Percentiles rank a stretch among this genome's conserved stretches.
Evolutionary conservation across 768 basidiomycete genomes (phyloP).

Genomic region (Phallus indusiatus): DNA sequence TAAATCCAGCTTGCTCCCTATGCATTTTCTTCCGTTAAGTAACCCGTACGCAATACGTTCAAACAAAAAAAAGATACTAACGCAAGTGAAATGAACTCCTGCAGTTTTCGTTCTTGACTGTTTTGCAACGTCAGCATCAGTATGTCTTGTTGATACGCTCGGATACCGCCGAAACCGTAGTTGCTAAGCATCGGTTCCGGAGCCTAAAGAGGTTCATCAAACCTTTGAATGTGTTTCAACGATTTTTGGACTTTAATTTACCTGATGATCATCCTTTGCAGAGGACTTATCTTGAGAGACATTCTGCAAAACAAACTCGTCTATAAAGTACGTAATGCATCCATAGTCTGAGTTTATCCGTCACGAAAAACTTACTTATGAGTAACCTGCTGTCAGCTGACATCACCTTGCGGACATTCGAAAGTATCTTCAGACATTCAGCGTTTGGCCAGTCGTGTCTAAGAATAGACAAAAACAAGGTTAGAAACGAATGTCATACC

Average conservation of each 20-base stretch:
- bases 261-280: neutral
- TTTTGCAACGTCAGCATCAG: slow-evolving; percentile 36
- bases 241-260: too few relatives aligned
- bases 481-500: slow-evolving; percentile 18
- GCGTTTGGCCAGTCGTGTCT: slow-evolving; percentile 37
- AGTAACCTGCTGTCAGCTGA: slow-evolving; percentile 25
- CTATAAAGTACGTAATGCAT: slow-evolving; percentile 13
- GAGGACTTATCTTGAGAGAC: slow-evolving; percentile 10
- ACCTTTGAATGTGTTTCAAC: too few relatives aligned
- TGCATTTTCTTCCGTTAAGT: neutral
- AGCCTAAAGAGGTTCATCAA: slow-evolving; percentile 21
- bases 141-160: slow-evolving; percentile 35
- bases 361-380: slow-evolving; percentile 26
- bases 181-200: slow-evolving; percentile 37
- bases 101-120: slow-evolving; percentile 32
- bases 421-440: slow-evolving; percentile 27
- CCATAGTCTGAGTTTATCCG: neutral
- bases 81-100: slow-evolving; percentile 30
- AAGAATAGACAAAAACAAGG: neutral
- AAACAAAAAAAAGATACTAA: slow-evolving; percentile 9
- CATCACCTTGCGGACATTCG: slow-evolving; percentile 28
- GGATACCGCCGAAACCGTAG: slow-evolving; percentile 32
- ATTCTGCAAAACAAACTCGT: slow-evolving; percentile 29
- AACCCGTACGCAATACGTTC: neutral
- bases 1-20: slow-evolving; percentile 21